phyloP scores from a whole-genome alignment of 441 rosid genomes.

The Eutrema salsugineum region DNA sequence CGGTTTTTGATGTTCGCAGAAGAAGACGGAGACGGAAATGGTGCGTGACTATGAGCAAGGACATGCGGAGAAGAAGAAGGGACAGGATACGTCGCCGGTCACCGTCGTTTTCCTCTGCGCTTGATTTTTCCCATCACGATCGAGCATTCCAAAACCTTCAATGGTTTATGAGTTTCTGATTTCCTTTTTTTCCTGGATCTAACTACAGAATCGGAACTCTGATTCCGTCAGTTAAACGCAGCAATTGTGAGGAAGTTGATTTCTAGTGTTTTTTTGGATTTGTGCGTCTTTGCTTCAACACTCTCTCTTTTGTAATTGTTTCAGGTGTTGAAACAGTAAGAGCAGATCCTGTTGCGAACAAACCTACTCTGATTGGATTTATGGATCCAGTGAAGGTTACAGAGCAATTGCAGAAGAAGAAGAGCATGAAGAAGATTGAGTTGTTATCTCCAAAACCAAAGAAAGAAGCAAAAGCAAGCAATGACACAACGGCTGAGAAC shows the following conservation, averaged over 20 bases:
- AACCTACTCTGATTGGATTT: conserved; percentile 52
- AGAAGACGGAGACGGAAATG: conserved; percentile 19
- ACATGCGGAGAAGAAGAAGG: conserved; percentile 21
- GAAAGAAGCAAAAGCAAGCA: conserved; percentile 38
- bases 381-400: conserved; percentile 54
- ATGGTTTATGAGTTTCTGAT: no score
- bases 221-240: no score
- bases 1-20: background rate
- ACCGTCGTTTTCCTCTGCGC: conserved; percentile 46
- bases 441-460: conserved; percentile 68
- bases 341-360: conserved; percentile 44
- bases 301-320: background rate
- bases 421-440: conserved; percentile 57
- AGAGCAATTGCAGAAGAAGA: conserved; percentile 40
- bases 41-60: conserved; percentile 15
- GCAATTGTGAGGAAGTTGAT: no score
- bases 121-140: no score
- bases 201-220: no score
- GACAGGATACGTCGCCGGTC: background rate
- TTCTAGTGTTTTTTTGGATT: background rate
- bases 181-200: no score
- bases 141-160: conserved; percentile 37
- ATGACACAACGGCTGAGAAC: background rate
- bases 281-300: background rate
- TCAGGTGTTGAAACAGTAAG: conserved; percentile 61